These are phyloP conservation scores for Calamus simplicifolius DNA, from an alignment of 176 grass and related monocot species.

Conservation along the genomic window DNA sequence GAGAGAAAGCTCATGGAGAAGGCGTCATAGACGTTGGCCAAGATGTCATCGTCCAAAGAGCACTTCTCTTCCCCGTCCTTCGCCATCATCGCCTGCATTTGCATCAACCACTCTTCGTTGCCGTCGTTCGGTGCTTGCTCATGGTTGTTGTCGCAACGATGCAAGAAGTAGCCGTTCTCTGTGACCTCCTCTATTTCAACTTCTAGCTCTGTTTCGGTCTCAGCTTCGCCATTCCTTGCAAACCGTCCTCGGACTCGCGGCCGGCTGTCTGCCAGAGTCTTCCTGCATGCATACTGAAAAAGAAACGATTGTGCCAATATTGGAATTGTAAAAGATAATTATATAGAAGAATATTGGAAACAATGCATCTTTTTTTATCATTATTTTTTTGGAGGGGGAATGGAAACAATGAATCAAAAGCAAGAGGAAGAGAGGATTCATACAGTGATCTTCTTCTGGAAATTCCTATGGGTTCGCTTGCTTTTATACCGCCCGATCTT, in stretches of 20 bases:
- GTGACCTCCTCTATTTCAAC: slow-evolving; percentile 22
- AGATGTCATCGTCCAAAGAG: slow-evolving; percentile 34
- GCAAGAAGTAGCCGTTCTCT: slow-evolving; percentile 17
- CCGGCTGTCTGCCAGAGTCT: slow-evolving; percentile 87
- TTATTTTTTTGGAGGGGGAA: too few relatives aligned
- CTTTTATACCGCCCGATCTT: slow-evolving; percentile 54
- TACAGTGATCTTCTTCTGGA: slow-evolving; percentile 97
- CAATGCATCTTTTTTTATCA: background rate
- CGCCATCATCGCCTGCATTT: slow-evolving; percentile 8
- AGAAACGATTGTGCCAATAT: too few relatives aligned
- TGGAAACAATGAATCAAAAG: background rate
- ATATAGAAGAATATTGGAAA: slow-evolving; percentile 5
- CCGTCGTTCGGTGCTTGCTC: slow-evolving; percentile 14
- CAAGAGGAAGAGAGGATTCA: background rate
- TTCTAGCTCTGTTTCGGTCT: slow-evolving; percentile 30
- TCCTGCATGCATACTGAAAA: slow-evolving; percentile 73
- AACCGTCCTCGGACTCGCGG: slow-evolving; percentile 78
- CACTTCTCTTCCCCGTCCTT: slow-evolving; percentile 12
- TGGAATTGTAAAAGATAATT: background rate
- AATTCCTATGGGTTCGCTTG: slow-evolving; percentile 65
- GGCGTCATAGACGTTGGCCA: slow-evolving; percentile 50
- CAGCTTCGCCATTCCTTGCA: slow-evolving; percentile 43
- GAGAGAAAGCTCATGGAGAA: slow-evolving; percentile 40
- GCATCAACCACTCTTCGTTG: slow-evolving; percentile 17
- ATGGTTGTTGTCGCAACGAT: slow-evolving; percentile 1